phyloP scores from a whole-genome alignment of 2,329 filamentous ascomycete species.

The Nothopassalora personata region DNA sequence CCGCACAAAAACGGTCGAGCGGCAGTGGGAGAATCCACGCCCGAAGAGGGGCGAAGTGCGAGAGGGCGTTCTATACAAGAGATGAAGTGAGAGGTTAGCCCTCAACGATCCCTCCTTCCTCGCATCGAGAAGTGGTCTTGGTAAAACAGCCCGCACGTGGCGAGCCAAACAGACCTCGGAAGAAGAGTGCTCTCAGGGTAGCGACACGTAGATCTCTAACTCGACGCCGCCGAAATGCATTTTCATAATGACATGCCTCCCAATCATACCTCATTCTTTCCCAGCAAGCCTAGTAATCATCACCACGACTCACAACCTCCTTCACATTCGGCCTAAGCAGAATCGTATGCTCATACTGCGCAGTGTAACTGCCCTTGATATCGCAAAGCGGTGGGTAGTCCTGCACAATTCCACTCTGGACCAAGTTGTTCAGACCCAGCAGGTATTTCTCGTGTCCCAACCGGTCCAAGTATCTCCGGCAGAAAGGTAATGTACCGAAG shows the following conservation, averaged over 20 bases:
- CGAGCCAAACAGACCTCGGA: not conserved
- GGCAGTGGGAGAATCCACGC: too few species aligned
- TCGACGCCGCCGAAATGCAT: constrained; percentile 3
- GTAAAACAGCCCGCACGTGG: too few species aligned
- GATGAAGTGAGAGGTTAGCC: too few species aligned
- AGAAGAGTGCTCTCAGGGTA: not conserved
- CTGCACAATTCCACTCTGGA: constrained; percentile 54
- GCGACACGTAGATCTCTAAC: not conserved
- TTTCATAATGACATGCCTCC: not conserved
- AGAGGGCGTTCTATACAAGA: too few species aligned
- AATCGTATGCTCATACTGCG: constrained; percentile 58
- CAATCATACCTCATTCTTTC: constrained; percentile 4
- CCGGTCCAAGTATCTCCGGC: constrained; percentile 58
- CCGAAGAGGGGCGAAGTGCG: too few species aligned
- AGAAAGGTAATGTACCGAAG: constrained; percentile 59
- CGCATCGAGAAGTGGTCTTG: too few species aligned
- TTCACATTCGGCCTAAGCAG: constrained; percentile 37
- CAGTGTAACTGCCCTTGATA: constrained; percentile 55
- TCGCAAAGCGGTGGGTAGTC: constrained; percentile 54
- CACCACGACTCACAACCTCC: constrained; percentile 39
- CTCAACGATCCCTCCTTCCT: too few species aligned
- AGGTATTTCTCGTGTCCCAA: constrained; percentile 57
- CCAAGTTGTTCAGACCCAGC: constrained; percentile 54
- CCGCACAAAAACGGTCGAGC: too few species aligned
- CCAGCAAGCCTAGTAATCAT: constrained; percentile 29